Base-by-base conservation (phyloP, 2,329 filamentous ascomycete genomes). In the Neodidymelliopsis sp. region DNA sequence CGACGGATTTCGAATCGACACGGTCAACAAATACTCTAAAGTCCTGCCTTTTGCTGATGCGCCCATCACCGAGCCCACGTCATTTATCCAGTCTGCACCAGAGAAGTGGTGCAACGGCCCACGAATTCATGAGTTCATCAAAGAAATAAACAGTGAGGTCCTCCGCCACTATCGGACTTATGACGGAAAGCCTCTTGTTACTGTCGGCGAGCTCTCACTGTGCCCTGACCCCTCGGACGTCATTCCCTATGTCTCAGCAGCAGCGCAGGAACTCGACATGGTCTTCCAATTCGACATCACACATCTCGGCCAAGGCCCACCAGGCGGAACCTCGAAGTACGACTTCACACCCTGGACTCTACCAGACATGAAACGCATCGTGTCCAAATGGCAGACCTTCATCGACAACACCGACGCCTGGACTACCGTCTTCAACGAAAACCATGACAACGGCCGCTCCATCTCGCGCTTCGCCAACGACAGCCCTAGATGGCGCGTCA, bases 401-500 rank as follows among this genome's bases (percentile, higher is more conserved):
- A 79, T 83, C 73, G 70, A 77, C 22, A 75, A 77, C 16, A 72
- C 66, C 1, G 74, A 79, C 37, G 77, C 75, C 6, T 81, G 79
- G 79, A 80, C 80, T 0, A 84, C 83, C 0, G 75, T 79, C 0
- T 88, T 86, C 60, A 75, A 82, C 44, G 84, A 87, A 61, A 87
- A 87, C 57, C 84, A 87, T 65, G 84, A 87, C 62, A 79, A 84
- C 48, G 77, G 79, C 2, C 76, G 84, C 1, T 80, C 79, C 2
- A 71, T 86, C 4, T 81, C 79, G 2, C 77, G 83, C 2, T 82
- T 79, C 49, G 76, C 74, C 0, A 75, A 74, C 11, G 79, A 81
- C 41, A 71, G 77, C 9, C 75, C 75, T 0, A 68, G 74, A 31
- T 71, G 74, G 59, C 75, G 80, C 18, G 73, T 63, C 9, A 56